These are phyloP conservation scores for Penicillium cataractarum DNA, from an alignment of 495 filamentous ascomycete genomes.

Conservation along the genomic window DNA sequence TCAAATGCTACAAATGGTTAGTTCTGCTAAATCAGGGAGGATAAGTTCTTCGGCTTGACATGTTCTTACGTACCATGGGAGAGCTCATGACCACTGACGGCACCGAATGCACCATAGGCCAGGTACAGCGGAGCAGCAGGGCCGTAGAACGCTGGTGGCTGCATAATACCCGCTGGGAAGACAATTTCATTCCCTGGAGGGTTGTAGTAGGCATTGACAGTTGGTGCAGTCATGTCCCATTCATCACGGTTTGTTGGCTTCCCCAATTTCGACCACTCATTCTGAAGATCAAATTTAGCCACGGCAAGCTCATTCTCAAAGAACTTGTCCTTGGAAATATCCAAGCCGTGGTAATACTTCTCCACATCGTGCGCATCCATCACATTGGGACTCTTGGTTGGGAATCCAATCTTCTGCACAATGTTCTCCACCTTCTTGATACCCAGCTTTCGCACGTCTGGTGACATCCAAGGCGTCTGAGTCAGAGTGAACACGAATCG, in stretches of 20 bases:
- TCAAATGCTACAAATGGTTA: conserved; percentile 60
- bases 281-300: conserved; percentile 46
- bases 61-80: conserved; percentile 55
- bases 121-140: conserved; percentile 64
- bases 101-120: conserved; percentile 71
- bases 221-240: conserved; percentile 65
- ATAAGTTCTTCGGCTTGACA: not conserved
- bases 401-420: conserved; percentile 74
- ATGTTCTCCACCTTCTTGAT: conserved; percentile 73
- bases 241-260: conserved; percentile 64
- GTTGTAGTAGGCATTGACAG: conserved; percentile 69
- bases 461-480: conserved; percentile 68
- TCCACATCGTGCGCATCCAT: conserved; percentile 59
- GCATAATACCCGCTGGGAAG: conserved; percentile 76
- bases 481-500: conserved; percentile 64
- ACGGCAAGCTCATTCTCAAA: conserved; percentile 64
- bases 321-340: conserved; percentile 55
- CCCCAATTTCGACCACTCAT: conserved; percentile 60
- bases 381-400: conserved; percentile 66
- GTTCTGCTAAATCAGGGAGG: conserved; percentile 3
- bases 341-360: conserved; percentile 59
- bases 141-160: conserved; percentile 67
- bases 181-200: conserved; percentile 68
- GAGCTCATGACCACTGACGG: conserved; percentile 74
- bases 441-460: conserved; percentile 62